phyloP scores from a whole-genome alignment of 331 rosid species.

The Erythrophleum ivorense region DNA sequence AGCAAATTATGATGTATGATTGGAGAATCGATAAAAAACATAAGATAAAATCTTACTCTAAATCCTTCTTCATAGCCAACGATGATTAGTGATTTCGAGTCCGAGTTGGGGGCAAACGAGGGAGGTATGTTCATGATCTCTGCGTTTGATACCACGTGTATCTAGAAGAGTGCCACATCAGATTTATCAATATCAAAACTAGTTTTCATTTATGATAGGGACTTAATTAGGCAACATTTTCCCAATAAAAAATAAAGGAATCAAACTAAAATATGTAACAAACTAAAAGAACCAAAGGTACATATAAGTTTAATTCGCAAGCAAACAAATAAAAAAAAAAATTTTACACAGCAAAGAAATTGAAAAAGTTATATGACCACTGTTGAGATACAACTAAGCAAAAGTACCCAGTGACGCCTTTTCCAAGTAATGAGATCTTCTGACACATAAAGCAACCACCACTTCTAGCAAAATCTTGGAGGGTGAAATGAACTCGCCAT shows the following conservation, averaged over 20 bases:
- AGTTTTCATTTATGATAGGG: slow-evolving; percentile 8
- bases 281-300: not conserved
- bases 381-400: not conserved
- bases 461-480: slow-evolving; percentile 23
- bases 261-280: slow-evolving; percentile 20
- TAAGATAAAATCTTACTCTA: not conserved
- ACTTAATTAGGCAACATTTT: not conserved
- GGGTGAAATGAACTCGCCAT: slow-evolving; percentile 2
- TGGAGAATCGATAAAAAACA: not conserved
- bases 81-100: not conserved
- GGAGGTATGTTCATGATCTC: not conserved
- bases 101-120: not conserved
- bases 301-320: not conserved
- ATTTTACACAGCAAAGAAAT: slow-evolving; percentile 6
- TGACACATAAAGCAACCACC: slow-evolving; percentile 7
- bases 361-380: not conserved
- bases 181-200: not conserved
- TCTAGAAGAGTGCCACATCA: not conserved
- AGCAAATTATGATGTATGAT: not conserved
- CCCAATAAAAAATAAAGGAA: not conserved
- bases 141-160: slow-evolving; percentile 1
- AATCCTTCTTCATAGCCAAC: not conserved
- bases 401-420: not conserved
- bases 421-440: not conserved
- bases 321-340: not conserved